These are phyloP conservation scores for Populus hybrid DNA, from an alignment of 441 rosid genomes.

Conservation along the genomic window DNA sequence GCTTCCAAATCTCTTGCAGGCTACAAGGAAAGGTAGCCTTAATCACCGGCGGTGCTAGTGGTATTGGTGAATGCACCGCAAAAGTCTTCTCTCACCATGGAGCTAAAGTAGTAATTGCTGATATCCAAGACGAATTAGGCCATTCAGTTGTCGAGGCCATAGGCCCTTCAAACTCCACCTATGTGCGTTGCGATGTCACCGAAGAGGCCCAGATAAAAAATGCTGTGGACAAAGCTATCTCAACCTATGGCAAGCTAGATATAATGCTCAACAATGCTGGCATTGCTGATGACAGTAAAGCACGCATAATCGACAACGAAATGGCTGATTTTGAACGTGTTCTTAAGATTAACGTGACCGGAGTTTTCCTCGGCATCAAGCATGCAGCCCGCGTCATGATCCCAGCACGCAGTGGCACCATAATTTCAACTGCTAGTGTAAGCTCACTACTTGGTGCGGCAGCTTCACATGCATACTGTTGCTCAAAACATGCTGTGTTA, in stretches of 20 bases:
- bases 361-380: conserved; percentile 42
- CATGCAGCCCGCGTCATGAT: no score
- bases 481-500: conserved; percentile 49
- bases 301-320: conserved; percentile 35
- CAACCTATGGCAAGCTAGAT: conserved; percentile 42
- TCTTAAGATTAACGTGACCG: conserved; percentile 39
- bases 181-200: conserved; percentile 33
- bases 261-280: conserved; percentile 51
- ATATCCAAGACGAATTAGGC: conserved; percentile 34
- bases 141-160: conserved; percentile 16
- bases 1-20: conserved; percentile 13
- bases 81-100: conserved; percentile 30
- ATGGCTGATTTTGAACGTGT: conserved; percentile 38
- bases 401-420: conserved; percentile 31
- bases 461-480: conserved; percentile 39
- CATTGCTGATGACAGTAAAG: conserved; percentile 24
- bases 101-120: conserved; percentile 34
- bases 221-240: conserved; percentile 33
- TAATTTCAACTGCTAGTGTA: conserved; percentile 44
- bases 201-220: conserved; percentile 31
- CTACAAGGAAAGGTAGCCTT: conserved; percentile 40
- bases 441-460: conserved; percentile 33
- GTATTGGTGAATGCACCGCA: conserved; percentile 31
- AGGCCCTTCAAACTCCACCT: conserved; percentile 28
- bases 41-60: no score